These are phyloP conservation scores for Brassica hybrid DNA, from an alignment of 441 rosid genomes.

Conservation along the genomic window DNA sequence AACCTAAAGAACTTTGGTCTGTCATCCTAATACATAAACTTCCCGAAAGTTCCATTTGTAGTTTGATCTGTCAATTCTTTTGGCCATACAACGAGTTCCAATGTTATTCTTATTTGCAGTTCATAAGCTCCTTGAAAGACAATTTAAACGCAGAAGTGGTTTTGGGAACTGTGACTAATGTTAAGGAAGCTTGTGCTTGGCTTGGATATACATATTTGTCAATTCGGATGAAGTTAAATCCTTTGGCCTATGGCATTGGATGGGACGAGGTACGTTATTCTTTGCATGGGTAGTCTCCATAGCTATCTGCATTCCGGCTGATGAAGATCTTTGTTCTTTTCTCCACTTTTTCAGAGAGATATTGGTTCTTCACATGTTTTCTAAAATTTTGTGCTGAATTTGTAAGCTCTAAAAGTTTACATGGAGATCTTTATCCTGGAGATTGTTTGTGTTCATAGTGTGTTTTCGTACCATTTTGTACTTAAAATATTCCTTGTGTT, in stretches of 20 bases:
- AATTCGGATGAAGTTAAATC: constrained; percentile 97
- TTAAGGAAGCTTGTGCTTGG: constrained; percentile 99
- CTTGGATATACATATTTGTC: constrained; percentile 98
- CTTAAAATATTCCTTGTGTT: too few species aligned
- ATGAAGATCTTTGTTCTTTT: constrained; percentile 19
- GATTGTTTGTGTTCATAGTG: constrained; percentile 14
- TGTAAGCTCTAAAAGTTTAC: constrained; percentile 26
- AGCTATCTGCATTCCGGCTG: constrained; percentile 12
- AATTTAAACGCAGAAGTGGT: constrained; percentile 98
- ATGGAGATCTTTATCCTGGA: constrained; percentile 17
- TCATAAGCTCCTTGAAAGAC: constrained; percentile 93
- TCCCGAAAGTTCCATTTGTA: constrained; percentile 14
- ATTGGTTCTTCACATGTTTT: constrained; percentile 4
- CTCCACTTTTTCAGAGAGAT: constrained; percentile 19
- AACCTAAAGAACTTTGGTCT: constrained; percentile 12
- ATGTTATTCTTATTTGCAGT: constrained; percentile 60
- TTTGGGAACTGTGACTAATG: constrained; percentile 98
- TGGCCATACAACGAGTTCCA: constrained; percentile 19
- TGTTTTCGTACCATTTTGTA: too few species aligned
- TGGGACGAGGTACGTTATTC: constrained; percentile 90
- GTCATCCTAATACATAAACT: constrained; percentile 18
- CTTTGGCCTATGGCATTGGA: constrained; percentile 97
- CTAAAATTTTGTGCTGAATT: constrained; percentile 15
- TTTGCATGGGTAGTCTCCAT: constrained; percentile 2
- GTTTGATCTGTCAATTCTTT: constrained; percentile 11